Evolutionary conservation across 179 eudicot genomes (phyloP), one percentile per base, ranked within the genome.

Genomic region (Silene coronaria): DNA sequence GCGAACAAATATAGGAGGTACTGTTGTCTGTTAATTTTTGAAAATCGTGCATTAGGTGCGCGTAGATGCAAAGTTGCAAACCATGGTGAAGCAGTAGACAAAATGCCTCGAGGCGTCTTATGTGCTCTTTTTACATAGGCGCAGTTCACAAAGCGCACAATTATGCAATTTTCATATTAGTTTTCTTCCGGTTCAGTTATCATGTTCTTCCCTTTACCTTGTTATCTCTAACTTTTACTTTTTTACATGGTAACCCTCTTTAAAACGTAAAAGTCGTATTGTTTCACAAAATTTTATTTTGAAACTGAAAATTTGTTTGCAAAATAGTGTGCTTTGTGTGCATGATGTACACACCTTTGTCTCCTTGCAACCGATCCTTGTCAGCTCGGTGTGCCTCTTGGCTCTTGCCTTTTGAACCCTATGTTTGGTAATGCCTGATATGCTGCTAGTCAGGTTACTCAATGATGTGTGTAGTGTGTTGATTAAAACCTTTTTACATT

Each of bases 341-440:
- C 55, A 48, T 16, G 17, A 48, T 48, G 17, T 48, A 48, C 3
- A 8, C 55, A 16, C 55, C 55, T 48, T 16, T 48, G 16, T 16
- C 5, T 48, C 55, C 55, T n/a, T n/a, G n/a, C n/a, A n/a, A n/a
- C n/a, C 55, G 17, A 48, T 4, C n/a, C 53, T 46, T 48, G 55
- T 16, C 55, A 48, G 17, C 3, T 48, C 17, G 2, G 55, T 10
- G 17, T 48, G 55, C 55, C 55, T 48, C n/a, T 48, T 48, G 55
- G 17, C 55, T 48, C n/a, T 48, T 12, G 55, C 17, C 55, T 48
- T 48, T 48, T 48, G 55, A 48, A 51, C 17, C 5, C 57, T 17
- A 51, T 51, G 46, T 68, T 66, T 38, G 48, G 48, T n/a, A 28
- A 34, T 67, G 70, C 51, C 48, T 36, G 51, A 67, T 21, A 36